Base-by-base conservation (phyloP, 164 flowering plant genomes). In the Nelumbo lutea region DNA sequence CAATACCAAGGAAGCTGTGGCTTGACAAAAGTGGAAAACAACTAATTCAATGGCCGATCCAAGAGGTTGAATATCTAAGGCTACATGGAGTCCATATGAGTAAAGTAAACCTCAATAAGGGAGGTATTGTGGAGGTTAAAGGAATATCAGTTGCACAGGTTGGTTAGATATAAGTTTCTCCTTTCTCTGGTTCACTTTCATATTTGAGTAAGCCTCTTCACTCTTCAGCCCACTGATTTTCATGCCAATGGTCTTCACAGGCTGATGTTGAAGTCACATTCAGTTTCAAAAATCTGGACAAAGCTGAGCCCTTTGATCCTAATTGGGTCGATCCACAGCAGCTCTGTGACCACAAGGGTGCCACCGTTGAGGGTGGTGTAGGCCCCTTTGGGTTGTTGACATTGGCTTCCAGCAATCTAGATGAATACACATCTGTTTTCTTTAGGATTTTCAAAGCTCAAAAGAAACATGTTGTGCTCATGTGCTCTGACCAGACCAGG, bases 401-500 rank as follows among this genome's bases (percentile, higher is more conserved):
- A 0, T 77, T 94, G 75, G 99, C 98, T 63, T 84, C 98, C 1
- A 13, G 79, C 1, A 58, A 83, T 6, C 70, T 83, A 1, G 84
- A 87, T 63, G 97, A 95, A 61, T 85, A 69, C 67, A 90, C 94
- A 42, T 90, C 96, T n/a, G 88, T 95, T 5, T 88, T 83, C 83
- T 95, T 95, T 68, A 82, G 92, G 41, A 65, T 95, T 6, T 95
- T 89, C 74, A 87, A 84, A 71, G 80, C 72, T 43, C 44, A 68
- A 42, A 41, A 77, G 66, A 89, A 84, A 74, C 77, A 82, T 62
- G 70, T 70, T 0, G 90, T 89, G 46, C 91, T 95, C 40, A 70
- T 95, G 88, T 95, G 99, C 80, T 84, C 97, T 52, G 99, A 90
- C 72, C 94, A 93, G 11, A 80, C 76, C 71, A 84, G 87, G 98